These are phyloP conservation scores for Cordyceps javanica DNA, from an alignment of 2,329 filamentous ascomycete genomes.

Conservation along the genomic window DNA sequence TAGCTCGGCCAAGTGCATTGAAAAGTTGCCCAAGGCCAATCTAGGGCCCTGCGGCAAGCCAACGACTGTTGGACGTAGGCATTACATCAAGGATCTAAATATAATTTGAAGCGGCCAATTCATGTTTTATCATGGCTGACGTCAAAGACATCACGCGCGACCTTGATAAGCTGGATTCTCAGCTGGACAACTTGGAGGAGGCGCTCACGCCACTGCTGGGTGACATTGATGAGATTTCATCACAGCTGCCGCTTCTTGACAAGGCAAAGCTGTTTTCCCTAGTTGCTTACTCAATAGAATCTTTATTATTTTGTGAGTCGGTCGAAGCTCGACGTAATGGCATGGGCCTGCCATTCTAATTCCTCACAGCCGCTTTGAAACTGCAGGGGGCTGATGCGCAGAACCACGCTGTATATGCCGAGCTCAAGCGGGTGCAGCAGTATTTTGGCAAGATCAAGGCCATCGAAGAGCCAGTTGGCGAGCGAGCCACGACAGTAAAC, in stretches of 20 bases:
- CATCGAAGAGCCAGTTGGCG: constrained; percentile 56
- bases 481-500: constrained; percentile 53
- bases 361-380: constrained; percentile 56
- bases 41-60: neutral
- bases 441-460: constrained; percentile 90
- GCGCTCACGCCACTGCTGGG: constrained; percentile 67
- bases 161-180: constrained; percentile 66
- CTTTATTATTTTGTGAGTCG: constrained; percentile 71
- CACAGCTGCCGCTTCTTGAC: constrained; percentile 84
- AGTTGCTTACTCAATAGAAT: constrained; percentile 82
- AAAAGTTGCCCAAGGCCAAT: neutral
- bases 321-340: constrained; percentile 20
- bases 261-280: constrained; percentile 92
- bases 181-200: constrained; percentile 73
- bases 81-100: neutral
- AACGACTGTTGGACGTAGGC: neutral
- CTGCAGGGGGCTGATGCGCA: constrained; percentile 77
- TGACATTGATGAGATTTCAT: constrained; percentile 60
- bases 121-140: constrained; percentile 31
- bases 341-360: neutral
- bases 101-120: neutral
- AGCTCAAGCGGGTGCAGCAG: constrained; percentile 79
- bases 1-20: constrained; percentile 4
- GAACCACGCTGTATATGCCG: constrained; percentile 75
- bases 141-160: constrained; percentile 56